Evolutionary conservation across 2,329 filamentous ascomycete species (phyloP).

Genomic region (Penicillium sp.): DNA sequence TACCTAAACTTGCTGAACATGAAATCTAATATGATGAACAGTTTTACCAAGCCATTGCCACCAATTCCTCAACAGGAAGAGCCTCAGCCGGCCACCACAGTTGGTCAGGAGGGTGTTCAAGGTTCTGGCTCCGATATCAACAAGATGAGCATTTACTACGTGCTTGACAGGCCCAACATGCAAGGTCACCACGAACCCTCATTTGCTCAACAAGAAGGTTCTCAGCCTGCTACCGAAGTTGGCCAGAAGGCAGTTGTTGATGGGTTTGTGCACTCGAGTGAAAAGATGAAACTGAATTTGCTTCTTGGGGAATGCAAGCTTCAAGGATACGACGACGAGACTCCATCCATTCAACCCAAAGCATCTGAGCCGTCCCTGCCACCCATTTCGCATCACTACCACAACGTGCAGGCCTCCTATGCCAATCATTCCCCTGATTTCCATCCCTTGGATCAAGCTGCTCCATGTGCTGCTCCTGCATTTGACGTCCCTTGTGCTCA

Average conservation of each 20-base stretch:
- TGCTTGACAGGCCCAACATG: neutral
- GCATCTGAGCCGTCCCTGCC: neutral
- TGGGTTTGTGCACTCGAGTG: neutral
- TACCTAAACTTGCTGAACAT: neutral
- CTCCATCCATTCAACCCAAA: neutral
- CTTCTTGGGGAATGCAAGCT: neutral
- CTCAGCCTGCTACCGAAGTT: neutral
- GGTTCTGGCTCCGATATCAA: neutral
- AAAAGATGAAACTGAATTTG: neutral
- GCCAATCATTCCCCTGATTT: neutral
- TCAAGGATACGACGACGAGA: neutral
- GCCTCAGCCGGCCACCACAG: neutral
- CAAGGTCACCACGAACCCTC: neutral
- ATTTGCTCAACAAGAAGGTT: neutral
- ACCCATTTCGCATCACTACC: neutral
- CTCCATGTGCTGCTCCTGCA: neutral
- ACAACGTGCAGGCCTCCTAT: neutral
- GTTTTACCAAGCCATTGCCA: neutral
- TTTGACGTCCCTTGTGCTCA: neutral
- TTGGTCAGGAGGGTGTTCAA: neutral
- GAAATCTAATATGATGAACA: conserved; percentile 1
- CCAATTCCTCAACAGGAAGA: neutral
- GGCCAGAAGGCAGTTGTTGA: neutral
- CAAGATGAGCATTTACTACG: neutral
- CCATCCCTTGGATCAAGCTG: neutral